These are phyloP conservation scores for Selenicereus undatus DNA, from an alignment of 148 eudicot genomes.

Conservation along the genomic window DNA sequence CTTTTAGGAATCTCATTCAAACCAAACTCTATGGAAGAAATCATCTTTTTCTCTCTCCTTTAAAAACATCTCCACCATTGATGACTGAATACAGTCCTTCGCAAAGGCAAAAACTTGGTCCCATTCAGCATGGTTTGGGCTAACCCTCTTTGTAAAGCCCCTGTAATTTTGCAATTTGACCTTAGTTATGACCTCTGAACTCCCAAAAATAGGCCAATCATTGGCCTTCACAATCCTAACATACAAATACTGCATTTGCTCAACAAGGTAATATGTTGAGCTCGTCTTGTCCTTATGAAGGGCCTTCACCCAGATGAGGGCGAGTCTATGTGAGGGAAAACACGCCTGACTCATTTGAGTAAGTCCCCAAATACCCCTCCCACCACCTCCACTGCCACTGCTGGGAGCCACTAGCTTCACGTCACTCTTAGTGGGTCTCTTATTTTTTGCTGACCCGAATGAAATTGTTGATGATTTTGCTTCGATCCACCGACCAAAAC, in stretches of 20 bases:
- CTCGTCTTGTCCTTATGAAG: conserved; percentile 64
- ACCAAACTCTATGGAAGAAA: conserved; percentile 76
- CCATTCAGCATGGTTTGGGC: too few relatives aligned
- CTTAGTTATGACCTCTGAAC: conserved; percentile 57
- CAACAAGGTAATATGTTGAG: conserved; percentile 83
- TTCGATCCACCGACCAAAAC: conserved; percentile 15
- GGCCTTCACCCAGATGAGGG: conserved; percentile 75
- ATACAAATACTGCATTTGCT: conserved; percentile 89
- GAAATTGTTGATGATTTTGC: conserved; percentile 18
- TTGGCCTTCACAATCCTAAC: conserved; percentile 70
- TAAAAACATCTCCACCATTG: too few relatives aligned
- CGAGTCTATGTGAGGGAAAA: conserved; percentile 68
- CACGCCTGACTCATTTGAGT: conserved; percentile 42
- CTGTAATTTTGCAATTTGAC: conserved; percentile 79
- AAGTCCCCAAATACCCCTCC: conserved; percentile 39
- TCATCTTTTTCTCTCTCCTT: conserved; percentile 64
- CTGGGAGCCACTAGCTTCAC: conserved; percentile 54
- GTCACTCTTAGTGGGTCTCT: conserved; percentile 30
- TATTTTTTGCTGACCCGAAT: conserved; percentile 24
- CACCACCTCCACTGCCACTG: conserved; percentile 31
- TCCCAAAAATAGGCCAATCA: conserved; percentile 44
- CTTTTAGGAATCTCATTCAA: conserved; percentile 85
- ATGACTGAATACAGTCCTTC: too few relatives aligned
- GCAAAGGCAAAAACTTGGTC: too few relatives aligned
- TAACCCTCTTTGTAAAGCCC: conserved; percentile 66